Base-by-base conservation (phyloP, 164 flowering plant genomes). In the Houttuynia cordata region DNA sequence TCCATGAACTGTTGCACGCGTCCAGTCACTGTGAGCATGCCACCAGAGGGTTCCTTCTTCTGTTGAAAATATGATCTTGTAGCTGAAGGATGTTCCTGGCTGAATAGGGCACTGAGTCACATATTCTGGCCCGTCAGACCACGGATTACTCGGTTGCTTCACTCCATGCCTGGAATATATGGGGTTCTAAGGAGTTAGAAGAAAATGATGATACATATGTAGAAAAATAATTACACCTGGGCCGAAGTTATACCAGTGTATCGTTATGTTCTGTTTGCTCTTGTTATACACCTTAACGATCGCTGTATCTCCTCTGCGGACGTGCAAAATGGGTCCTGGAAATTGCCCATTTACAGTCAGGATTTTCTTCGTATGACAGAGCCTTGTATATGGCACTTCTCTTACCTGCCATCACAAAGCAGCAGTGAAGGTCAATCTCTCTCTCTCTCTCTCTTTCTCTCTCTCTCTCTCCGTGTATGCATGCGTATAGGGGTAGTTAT, bases 11-110 rank as follows among this genome's bases (percentile, higher is more conserved):
- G 58, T 56, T 23, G 65, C 65, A 13, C 87, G 55, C 3, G 71
- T 21, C 87, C 87, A 80, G 14, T 65, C 81, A 37, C 79, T 82
- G 25, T 81, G 83, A 10, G 83, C 83, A 51, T 81, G 86, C 83
- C 83, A 81, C 86, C 86, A 81, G 0, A 82, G 24, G 2, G 19
- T 19, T 0, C 86, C 86, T 68, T 74, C 80, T 39, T 83, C 82
- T 0, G 25, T 18, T 0, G 78, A 61, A 22, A 81, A 56, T 23
- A 53, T 52, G 19, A 79, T 39, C 52, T 65, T 64, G 56, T 80
- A 71, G 1, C 18, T 71, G 61, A 73, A 83, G 0, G 57, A 73
- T 0, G 34, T 8, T 34, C 84, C 79, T 0, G 84, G 79, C 64
- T 63, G 37, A 10, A 83, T 76, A 0, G 83, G 83, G 53, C 83